These are phyloP conservation scores for Ormosia semicastrata DNA, from an alignment of 306 rosid genomes.

Conservation along the genomic window DNA sequence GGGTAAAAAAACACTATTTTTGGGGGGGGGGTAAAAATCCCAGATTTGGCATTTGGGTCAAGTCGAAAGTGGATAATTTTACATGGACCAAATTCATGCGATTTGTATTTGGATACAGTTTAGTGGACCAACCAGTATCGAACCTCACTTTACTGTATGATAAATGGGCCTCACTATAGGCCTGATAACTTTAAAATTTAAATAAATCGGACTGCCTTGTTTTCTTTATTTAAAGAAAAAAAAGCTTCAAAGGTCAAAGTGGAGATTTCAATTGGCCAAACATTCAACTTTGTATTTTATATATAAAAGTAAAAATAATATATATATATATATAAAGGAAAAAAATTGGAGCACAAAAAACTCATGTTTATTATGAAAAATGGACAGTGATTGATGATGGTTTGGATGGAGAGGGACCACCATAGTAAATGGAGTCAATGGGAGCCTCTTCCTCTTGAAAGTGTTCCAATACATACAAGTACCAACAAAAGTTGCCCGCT, in stretches of 20 bases:
- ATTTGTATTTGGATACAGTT: not conserved
- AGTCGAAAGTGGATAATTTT: no score
- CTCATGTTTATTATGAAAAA: constrained; percentile 24
- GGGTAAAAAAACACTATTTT: no score
- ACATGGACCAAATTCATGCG: not conserved
- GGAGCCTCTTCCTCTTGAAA: constrained; percentile 15
- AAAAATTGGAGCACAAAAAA: constrained; percentile 25
- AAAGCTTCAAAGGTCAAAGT: not conserved
- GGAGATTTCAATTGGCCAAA: not conserved
- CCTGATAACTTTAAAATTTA: not conserved
- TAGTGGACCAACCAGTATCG: not conserved
- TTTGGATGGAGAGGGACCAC: no score
- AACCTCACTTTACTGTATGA: not conserved
- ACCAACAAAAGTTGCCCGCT: not conserved
- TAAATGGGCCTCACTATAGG: not conserved
- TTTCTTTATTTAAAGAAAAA: no score
- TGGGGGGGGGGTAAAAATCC: no score
- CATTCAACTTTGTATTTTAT: not conserved
- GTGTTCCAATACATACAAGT: not conserved
- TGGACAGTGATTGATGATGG: not conserved
- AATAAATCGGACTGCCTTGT: no score
- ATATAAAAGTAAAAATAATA: not conserved
- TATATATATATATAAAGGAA: not conserved
- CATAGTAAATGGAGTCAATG: no score
- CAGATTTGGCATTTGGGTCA: no score